A percentile compares a stretch with the other conserved stretches of the same genome.
These are phyloP conservation scores for Schizothecium vesticola DNA, from an alignment of 495 filamentous ascomycete genomes.

Conservation along the genomic window DNA sequence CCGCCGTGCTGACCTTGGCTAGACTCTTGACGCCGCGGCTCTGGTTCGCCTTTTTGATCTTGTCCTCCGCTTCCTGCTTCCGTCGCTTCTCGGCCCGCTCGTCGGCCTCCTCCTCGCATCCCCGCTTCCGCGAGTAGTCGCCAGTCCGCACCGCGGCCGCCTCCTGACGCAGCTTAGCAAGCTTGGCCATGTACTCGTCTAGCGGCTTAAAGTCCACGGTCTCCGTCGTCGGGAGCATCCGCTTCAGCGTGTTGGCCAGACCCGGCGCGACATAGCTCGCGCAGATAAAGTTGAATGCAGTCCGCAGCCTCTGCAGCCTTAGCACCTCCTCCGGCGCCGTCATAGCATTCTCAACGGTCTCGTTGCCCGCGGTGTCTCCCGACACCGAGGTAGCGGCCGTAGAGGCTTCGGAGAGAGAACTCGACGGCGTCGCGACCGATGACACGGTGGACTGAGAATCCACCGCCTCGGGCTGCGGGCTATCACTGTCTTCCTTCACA, in stretches of 20 bases:
- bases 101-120: slow-evolving; percentile 66
- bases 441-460: slow-evolving; percentile 38
- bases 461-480: slow-evolving; percentile 23
- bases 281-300: slow-evolving; percentile 69
- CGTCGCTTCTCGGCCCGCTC: slow-evolving; percentile 72
- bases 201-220: slow-evolving; percentile 63
- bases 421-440: slow-evolving; percentile 34
- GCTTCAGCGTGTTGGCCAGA: slow-evolving; percentile 46
- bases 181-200: slow-evolving; percentile 56
- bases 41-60: slow-evolving; percentile 59
- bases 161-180: slow-evolving; percentile 62
- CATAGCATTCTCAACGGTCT: slow-evolving; percentile 41
- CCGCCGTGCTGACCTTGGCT: slow-evolving; percentile 79
- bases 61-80: slow-evolving; percentile 58
- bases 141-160: slow-evolving; percentile 59
- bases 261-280: slow-evolving; percentile 59
- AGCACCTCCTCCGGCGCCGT: slow-evolving; percentile 46
- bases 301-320: slow-evolving; percentile 65
- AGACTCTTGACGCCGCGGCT: slow-evolving; percentile 70
- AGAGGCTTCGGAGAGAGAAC: slow-evolving; percentile 34
- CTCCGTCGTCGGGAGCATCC: slow-evolving; percentile 37
- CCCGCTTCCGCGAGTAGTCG: slow-evolving; percentile 73
- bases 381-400: slow-evolving; percentile 41
- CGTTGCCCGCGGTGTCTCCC: slow-evolving; percentile 15
- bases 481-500: slow-evolving; percentile 14